Evolutionary conservation across 306 rosid genomes (phyloP).

Genomic region (Dryas alaskensis): DNA sequence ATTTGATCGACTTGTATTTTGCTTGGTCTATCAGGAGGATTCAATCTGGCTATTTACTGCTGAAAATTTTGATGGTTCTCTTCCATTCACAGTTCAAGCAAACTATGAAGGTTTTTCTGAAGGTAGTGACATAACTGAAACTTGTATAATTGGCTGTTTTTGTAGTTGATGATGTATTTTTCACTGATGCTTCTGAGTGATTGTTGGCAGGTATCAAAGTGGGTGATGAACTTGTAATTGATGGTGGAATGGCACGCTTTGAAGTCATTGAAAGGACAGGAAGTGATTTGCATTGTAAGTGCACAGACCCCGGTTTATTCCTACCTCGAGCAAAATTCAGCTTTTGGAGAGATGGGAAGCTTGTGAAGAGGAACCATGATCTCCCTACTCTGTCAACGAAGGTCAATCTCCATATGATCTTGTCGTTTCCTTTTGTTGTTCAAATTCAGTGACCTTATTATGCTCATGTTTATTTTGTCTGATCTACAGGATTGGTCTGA

Average conservation of each 20-base stretch:
- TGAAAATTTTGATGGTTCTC: constrained; percentile 59
- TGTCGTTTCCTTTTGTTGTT: neutral
- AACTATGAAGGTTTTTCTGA: constrained; percentile 75
- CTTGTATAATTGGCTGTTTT: neutral
- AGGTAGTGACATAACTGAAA: constrained; percentile 39
- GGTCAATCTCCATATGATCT: constrained; percentile 32
- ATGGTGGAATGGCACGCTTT: constrained; percentile 89
- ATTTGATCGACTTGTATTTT: constrained; percentile 15
- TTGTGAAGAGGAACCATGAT: constrained; percentile 58
- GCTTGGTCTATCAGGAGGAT: constrained; percentile 54
- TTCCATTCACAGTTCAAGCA: constrained; percentile 70
- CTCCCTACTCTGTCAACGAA: constrained; percentile 70
- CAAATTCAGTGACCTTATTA: neutral
- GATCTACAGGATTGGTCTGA: constrained; percentile 79
- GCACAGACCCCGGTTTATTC: constrained; percentile 81
- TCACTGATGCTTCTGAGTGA: neutral
- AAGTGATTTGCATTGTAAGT: constrained; percentile 62
- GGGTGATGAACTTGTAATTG: constrained; percentile 80
- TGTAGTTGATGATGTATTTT: neutral
- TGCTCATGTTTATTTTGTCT: constrained; percentile 12
- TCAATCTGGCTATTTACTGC: constrained; percentile 74
- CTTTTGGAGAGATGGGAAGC: constrained; percentile 85
- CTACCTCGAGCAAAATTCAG: constrained; percentile 81
- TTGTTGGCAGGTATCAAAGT: constrained; percentile 55
- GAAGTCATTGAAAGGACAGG: constrained; percentile 64